Percentiles rank a stretch among this genome's conserved stretches.
phyloP scores from a whole-genome alignment of 169 alveolate genomes.

The Plasmodium coatneyi region DNA sequence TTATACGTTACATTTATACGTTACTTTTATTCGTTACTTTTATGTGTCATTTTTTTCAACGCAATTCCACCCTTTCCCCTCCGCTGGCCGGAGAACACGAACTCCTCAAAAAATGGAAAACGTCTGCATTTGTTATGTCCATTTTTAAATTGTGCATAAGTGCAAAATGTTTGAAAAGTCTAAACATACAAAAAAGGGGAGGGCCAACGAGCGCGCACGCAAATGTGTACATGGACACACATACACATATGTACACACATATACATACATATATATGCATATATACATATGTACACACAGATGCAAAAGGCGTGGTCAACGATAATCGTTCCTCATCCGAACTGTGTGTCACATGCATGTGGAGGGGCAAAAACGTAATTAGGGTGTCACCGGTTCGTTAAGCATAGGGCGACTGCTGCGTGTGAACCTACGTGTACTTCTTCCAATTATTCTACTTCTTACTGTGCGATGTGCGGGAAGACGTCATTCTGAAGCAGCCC shows the following conservation, averaged over 20 bases:
- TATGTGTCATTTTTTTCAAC: too few species aligned
- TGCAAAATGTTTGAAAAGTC: slow-evolving; percentile 22
- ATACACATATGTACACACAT: neutral
- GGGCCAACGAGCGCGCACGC: neutral
- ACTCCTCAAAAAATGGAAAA: neutral
- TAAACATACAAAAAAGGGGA: slow-evolving; percentile 55
- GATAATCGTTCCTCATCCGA: neutral
- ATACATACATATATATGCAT: neutral
- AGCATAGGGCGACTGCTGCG: neutral
- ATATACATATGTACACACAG: neutral
- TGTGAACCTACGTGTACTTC: neutral
- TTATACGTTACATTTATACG: too few species aligned
- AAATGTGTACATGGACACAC: neutral
- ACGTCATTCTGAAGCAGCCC: too few species aligned
- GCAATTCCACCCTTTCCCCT: too few species aligned
- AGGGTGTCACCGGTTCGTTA: neutral
- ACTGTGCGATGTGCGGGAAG: neutral
- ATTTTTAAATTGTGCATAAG: slow-evolving; percentile 15
- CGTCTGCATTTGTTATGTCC: slow-evolving; percentile 23
- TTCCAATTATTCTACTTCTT: neutral
- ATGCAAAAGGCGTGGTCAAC: neutral
- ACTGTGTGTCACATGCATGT: neutral
- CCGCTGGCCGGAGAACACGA: neutral
- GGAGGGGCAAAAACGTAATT: neutral
- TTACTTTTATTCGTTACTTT: too few species aligned